Base-by-base conservation (phyloP, 768 basidiomycete species). In the Collybiopsis confluens region DNA sequence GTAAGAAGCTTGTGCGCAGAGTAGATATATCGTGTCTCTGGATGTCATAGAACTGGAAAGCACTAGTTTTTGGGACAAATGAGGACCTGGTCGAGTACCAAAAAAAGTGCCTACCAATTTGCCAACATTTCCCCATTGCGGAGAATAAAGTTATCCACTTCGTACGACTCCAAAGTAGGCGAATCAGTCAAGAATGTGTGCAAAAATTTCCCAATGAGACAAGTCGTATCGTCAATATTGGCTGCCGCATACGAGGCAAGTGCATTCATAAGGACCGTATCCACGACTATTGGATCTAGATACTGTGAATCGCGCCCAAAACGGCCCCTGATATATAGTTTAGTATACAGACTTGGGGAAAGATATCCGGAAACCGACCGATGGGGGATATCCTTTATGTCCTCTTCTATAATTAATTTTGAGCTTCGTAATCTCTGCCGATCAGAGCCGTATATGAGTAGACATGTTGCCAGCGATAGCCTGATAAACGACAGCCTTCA, bases 61-160 rank as follows among this genome's bases (percentile, higher is more conserved):
- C 74, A 62, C 89, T 91, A 54, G n/a, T n/a, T n/a, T n/a, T n/a
- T n/a, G n/a, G n/a, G n/a, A n/a, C n/a, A n/a, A n/a, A n/a, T n/a
- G n/a, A n/a, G n/a, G n/a, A n/a, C n/a, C n/a, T n/a, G n/a, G n/a
- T n/a, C n/a, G n/a, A n/a, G n/a, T n/a, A n/a, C n/a, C n/a, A n/a
- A n/a, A 42, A 21, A 26, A 44, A 2, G 38, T 43, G 49, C 74
- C 54, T 62, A 90, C 88, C 86, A 88, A 26, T 70, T 64, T 23
- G 77, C 75, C n/a, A 91, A 68, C 16, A 81, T 63, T 38, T 67
- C 65, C 11, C 78, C 82, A 58, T 88, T 87, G 44, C 79, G 76
- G 28, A 88, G 64, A 27, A 89, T 76, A 59, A 90, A 88, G 62
- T 88, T 86, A 60, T 88, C 86, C 2, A 86, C 73, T 66, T 88